A percentile compares a stretch with the other conserved stretches of the same genome.
Evolutionary conservation across 108 stramenopile species (phyloP).

Genomic region (Bacterosira constricta): DNA sequence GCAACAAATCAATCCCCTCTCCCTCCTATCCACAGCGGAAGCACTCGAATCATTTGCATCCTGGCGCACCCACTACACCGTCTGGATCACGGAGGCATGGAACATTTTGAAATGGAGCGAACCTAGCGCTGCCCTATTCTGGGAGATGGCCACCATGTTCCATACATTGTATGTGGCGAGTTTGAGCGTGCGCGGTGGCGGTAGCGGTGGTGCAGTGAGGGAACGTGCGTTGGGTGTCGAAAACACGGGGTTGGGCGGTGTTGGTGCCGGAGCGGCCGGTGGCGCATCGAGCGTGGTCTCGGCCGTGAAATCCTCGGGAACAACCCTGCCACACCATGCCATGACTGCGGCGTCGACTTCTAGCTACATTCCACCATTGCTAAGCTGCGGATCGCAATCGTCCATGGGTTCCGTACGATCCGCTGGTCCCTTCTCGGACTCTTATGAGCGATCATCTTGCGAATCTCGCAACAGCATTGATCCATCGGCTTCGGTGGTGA

Average conservation of each 20-base stretch:
- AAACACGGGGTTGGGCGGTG: conserved; percentile 3
- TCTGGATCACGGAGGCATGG: conserved; percentile 94
- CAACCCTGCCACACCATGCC: too few relatives aligned
- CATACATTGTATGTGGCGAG: conserved; percentile 80
- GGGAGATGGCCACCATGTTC: conserved; percentile 97
- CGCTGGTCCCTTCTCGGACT: not conserved
- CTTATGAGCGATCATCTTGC: not conserved
- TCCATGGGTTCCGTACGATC: conserved; percentile 79
- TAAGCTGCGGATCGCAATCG: conserved; percentile 79
- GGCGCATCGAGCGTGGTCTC: too few relatives aligned
- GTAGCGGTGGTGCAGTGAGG: conserved; percentile 29
- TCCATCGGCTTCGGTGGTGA: too few relatives aligned
- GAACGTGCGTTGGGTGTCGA: conserved; percentile 7
- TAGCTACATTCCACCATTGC: conserved; percentile 74
- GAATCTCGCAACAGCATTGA: too few relatives aligned
- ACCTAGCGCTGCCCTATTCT: conserved; percentile 89
- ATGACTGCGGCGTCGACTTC: not conserved
- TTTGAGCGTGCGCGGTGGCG: conserved; percentile 49
- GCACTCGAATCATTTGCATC: conserved; percentile 36
- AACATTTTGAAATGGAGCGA: conserved; percentile 88
- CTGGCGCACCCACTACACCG: conserved; percentile 79
- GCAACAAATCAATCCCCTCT: conserved; percentile 5
- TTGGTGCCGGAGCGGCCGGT: not conserved
- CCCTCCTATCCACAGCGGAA: conserved; percentile 43
- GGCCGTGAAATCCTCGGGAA: too few relatives aligned